These are phyloP conservation scores for Arachis stenosperma DNA, from an alignment of 306 rosid genomes.

Conservation along the genomic window DNA sequence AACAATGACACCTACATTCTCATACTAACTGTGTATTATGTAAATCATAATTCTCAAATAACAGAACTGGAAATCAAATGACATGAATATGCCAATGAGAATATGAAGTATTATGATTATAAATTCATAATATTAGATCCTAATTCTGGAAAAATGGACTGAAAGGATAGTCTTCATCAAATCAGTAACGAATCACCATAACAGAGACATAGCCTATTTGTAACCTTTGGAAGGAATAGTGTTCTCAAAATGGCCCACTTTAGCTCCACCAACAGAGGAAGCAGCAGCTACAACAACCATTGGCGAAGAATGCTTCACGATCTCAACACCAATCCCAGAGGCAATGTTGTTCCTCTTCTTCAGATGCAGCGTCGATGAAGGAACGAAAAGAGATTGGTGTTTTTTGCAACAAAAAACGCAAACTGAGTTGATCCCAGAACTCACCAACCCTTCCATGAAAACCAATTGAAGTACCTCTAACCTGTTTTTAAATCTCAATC, in stretches of 20 bases:
- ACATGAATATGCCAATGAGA: background rate
- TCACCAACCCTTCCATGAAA: slow-evolving; percentile 59
- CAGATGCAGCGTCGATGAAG: slow-evolving; percentile 34
- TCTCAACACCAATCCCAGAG: slow-evolving; percentile 34
- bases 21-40: no score
- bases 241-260: slow-evolving; percentile 50
- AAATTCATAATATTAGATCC: no score
- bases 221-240: slow-evolving; percentile 62
- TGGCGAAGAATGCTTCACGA: slow-evolving; percentile 28
- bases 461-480: background rate
- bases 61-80: no score
- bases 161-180: no score
- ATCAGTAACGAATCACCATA: no score
- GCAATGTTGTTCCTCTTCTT: slow-evolving; percentile 15
- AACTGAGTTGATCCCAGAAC: slow-evolving; percentile 45
- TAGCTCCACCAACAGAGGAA: slow-evolving; percentile 46
- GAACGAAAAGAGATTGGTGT: slow-evolving; percentile 31
- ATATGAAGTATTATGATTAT: no score
- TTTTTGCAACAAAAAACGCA: slow-evolving; percentile 34
- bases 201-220: background rate
- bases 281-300: slow-evolving; percentile 41
- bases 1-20: no score
- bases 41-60: no score
- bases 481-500: slow-evolving; percentile 20
- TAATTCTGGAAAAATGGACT: no score